These are phyloP conservation scores for Alternaria novae-zelandiae DNA, from an alignment of 2,329 filamentous ascomycete species.

Conservation along the genomic window DNA sequence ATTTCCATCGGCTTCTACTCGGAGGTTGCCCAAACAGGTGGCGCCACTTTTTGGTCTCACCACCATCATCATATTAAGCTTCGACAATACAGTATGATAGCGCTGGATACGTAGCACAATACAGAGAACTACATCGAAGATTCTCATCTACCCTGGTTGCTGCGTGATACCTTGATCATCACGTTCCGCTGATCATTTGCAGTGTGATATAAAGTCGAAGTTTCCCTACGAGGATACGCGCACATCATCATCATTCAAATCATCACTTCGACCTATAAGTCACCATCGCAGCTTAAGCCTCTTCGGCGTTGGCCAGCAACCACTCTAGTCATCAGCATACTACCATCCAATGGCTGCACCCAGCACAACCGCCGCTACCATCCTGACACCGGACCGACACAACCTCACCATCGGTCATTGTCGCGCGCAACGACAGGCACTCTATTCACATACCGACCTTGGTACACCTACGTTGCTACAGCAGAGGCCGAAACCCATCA, in stretches of 20 bases:
- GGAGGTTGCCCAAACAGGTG: not conserved
- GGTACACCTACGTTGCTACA: not conserved
- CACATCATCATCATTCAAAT: not conserved
- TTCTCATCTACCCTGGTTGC: not conserved
- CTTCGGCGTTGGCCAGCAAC: not conserved
- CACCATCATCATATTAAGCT: conserved; percentile 2
- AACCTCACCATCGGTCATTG: conserved; percentile 17
- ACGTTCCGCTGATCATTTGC: not conserved
- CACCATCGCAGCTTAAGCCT: not conserved
- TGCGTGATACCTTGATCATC: not conserved
- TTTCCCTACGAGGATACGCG: not conserved
- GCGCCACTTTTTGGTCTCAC: conserved; percentile 9
- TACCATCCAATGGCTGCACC: not conserved
- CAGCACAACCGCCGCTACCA: not conserved
- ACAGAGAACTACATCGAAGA: not conserved
- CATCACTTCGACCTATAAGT: not conserved
- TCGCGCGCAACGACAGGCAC: conserved; percentile 13
- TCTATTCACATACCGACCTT: conserved; percentile 4
- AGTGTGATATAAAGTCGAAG: not conserved
- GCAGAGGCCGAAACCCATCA: not conserved
- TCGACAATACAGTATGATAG: not conserved
- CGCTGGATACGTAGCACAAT: not conserved
- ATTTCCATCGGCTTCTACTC: not conserved
- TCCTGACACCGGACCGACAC: conserved; percentile 3
- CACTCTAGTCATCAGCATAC: not conserved